Percentiles rank a stretch among this genome's conserved stretches.
Conservation (phyloP, 2,329 filamentous ascomycete species). For the Hypoxylon sp. region DNA sequence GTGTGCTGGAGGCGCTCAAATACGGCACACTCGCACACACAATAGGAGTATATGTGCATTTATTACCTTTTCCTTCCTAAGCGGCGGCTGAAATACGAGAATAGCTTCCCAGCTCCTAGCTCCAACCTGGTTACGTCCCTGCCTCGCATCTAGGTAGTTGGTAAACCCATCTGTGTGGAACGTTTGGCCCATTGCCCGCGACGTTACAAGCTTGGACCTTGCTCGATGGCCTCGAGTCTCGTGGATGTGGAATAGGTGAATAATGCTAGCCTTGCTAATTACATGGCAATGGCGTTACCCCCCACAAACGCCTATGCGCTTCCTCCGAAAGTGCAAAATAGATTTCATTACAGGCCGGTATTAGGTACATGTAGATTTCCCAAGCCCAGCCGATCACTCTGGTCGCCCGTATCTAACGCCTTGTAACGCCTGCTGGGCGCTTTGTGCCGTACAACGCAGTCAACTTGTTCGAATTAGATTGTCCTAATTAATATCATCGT, state of each 20-base stretch:
- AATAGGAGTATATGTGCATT: conserved; percentile 5
- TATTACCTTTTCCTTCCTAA: conserved; percentile 12
- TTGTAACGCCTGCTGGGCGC: conserved; percentile 3
- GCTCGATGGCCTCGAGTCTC: conserved; percentile 20
- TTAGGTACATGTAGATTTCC: conserved; percentile 19
- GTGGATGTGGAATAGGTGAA: conserved; percentile 23
- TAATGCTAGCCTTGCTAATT: conserved; percentile 33
- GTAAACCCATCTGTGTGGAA: conserved; percentile 42
- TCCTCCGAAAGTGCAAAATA: conserved; percentile 32
- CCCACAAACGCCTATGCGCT: conserved; percentile 30
- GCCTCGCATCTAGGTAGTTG: conserved; percentile 26
- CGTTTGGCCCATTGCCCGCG: conserved; percentile 34
- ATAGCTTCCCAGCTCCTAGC: conserved; percentile 9
- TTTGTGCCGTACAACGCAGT: conserved; percentile 20
- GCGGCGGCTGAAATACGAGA: conserved; percentile 35
- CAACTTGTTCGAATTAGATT: conserved; percentile 26
- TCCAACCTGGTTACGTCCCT: conserved; percentile 1
- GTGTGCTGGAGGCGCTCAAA: conserved; percentile 7
- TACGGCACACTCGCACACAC: conserved; percentile 16
- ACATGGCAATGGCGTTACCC: conserved; percentile 37
- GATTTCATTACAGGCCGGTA: conserved; percentile 26
- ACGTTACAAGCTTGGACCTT: conserved; percentile 39
- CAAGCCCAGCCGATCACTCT: conserved; percentile 4
- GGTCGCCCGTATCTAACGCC: not conserved
- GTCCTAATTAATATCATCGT: conserved; percentile 19